A percentile compares a stretch with the other conserved stretches of the same genome.
These are phyloP conservation scores for Scheffersomyces stipitis DNA, from an alignment of 805 yeast species.

Conservation along the genomic window DNA sequence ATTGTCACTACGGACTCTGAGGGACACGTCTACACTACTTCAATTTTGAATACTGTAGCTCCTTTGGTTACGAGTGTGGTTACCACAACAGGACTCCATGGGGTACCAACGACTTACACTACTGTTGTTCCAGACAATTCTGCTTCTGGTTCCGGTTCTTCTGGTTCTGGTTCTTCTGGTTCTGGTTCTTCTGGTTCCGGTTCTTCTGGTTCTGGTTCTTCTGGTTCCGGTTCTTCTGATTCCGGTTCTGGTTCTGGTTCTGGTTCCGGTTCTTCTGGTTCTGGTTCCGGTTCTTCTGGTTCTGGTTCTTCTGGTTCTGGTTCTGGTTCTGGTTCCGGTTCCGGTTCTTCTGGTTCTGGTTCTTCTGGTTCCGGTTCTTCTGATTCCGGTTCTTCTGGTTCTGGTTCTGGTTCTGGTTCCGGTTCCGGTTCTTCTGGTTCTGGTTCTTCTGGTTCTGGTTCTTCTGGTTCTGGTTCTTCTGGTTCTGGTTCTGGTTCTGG, in stretches of 20 bases:
- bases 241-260: conserved; percentile 1
- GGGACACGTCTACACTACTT: conserved; percentile 1
- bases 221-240: not conserved
- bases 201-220: not conserved
- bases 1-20: not conserved
- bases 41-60: not conserved
- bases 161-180: not conserved
- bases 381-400: too few species aligned
- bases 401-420: conserved; percentile 4
- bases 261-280: conserved; percentile 3
- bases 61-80: not conserved
- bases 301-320: too few species aligned
- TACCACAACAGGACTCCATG: not conserved
- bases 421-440: conserved; percentile 1
- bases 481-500: not conserved
- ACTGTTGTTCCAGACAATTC: not conserved
- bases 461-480: not conserved
- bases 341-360: too few species aligned
- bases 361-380: too few species aligned
- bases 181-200: not conserved
- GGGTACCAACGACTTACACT: not conserved
- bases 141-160: conserved; percentile 2
- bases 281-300: conserved; percentile 1
- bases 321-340: too few species aligned
- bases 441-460: not conserved